phyloP scores from a whole-genome alignment of 768 basidiomycete genomes.

The Kwoniella dendrophila region DNA sequence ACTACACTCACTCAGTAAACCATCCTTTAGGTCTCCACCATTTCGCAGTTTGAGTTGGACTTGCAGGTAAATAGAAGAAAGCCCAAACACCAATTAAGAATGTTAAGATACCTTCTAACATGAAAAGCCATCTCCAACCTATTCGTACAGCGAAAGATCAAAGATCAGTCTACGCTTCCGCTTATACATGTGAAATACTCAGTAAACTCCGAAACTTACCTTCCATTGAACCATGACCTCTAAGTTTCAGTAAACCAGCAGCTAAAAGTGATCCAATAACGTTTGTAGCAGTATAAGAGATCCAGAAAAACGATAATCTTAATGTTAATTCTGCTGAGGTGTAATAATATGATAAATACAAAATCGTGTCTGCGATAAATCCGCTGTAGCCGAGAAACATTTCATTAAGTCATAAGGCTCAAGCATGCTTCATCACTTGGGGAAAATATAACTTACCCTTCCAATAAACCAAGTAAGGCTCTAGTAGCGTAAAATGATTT shows the following conservation, averaged over 20 bases:
- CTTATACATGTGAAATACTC: constrained; percentile 12
- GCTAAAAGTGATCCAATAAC: constrained; percentile 30
- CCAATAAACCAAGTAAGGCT: constrained; percentile 30
- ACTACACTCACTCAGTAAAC: constrained; percentile 66
- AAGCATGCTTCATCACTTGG: no score
- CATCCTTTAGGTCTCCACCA: constrained; percentile 65
- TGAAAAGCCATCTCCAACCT: constrained; percentile 28
- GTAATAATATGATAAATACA: constrained; percentile 44
- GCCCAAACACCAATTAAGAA: constrained; percentile 62
- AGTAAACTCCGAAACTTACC: constrained; percentile 9
- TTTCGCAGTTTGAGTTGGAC: constrained; percentile 67
- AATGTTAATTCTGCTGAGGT: constrained; percentile 37
- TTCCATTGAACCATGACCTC: constrained; percentile 14
- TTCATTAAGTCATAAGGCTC: not conserved
- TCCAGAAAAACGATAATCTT: constrained; percentile 40
- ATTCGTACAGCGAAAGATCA: not conserved
- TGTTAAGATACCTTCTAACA: constrained; percentile 59
- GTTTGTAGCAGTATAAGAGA: constrained; percentile 28
- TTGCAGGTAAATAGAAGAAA: constrained; percentile 66
- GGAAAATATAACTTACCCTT: constrained; percentile 12
- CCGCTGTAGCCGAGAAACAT: constrained; percentile 5
- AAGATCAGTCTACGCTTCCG: not conserved
- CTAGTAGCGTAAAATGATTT: constrained; percentile 26
- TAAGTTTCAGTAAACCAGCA: constrained; percentile 30
- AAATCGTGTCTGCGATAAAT: constrained; percentile 35